These are phyloP conservation scores for Penstemon davidsonii DNA, from an alignment of 257 asterid species.

Conservation along the genomic window DNA sequence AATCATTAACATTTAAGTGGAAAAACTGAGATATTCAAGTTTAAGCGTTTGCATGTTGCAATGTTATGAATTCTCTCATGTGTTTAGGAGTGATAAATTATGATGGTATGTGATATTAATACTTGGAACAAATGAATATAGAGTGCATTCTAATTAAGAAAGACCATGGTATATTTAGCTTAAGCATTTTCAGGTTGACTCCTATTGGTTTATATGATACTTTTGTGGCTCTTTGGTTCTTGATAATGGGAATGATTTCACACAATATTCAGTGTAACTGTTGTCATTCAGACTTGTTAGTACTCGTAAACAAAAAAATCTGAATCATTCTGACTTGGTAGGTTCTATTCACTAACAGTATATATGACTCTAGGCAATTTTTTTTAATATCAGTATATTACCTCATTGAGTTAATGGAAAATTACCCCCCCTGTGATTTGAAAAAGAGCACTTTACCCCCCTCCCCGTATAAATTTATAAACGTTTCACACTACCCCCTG, in stretches of 20 bases:
- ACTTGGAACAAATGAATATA: background rate
- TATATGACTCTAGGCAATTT: background rate
- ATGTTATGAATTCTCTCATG: no score
- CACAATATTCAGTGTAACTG: background rate
- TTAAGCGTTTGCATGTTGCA: no score
- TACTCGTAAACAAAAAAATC: background rate
- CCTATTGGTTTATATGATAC: background rate
- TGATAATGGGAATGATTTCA: background rate
- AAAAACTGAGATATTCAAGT: no score
- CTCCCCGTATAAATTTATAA: no score
- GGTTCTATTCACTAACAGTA: background rate
- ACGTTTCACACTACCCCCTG: no score
- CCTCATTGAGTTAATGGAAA: no score
- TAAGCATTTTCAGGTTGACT: background rate
- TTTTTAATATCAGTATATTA: background rate
- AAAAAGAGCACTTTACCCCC: no score
- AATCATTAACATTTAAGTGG: no score
- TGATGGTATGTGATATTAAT: no score
- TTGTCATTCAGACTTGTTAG: background rate
- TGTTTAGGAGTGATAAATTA: no score
- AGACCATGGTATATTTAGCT: background rate
- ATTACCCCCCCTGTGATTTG: no score
- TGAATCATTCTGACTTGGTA: no score
- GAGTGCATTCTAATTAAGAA: slow-evolving; percentile 22
- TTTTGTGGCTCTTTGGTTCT: background rate